A percentile compares a stretch with the other conserved stretches of the same genome.
phyloP scores from a whole-genome alignment of 306 rosid species.

The Dryas alaskensis region DNA sequence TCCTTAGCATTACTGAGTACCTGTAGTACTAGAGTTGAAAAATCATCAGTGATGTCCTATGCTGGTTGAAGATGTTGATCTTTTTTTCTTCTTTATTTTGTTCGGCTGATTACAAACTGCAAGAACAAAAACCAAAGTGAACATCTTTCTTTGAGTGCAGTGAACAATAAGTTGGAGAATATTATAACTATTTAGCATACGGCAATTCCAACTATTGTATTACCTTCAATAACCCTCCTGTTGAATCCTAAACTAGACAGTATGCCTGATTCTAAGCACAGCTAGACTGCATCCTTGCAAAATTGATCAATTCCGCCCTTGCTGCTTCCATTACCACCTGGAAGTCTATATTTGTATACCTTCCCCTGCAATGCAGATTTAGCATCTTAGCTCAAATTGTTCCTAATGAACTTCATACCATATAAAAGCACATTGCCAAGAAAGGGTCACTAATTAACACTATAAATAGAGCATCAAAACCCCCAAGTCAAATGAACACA shows the following conservation, averaged over 20 bases:
- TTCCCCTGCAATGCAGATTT: slow-evolving; percentile 70
- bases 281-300: slow-evolving; percentile 45
- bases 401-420: not conserved
- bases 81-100: not conserved
- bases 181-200: not conserved
- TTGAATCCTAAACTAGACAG: slow-evolving; percentile 24
- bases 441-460: not conserved
- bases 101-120: slow-evolving; percentile 9
- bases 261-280: slow-evolving; percentile 10
- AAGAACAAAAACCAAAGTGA: slow-evolving; percentile 5
- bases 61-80: slow-evolving; percentile 2
- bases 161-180: not conserved
- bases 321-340: slow-evolving; percentile 81
- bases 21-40: not conserved
- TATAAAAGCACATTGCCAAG: not conserved
- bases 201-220: slow-evolving; percentile 3
- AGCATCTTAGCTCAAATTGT: slow-evolving; percentile 21
- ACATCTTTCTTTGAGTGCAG: slow-evolving; percentile 11
- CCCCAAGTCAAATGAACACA: not conserved
- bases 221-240: slow-evolving; percentile 20
- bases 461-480: not conserved
- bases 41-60: not conserved
- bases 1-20: slow-evolving; percentile 6
- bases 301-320: slow-evolving; percentile 57
- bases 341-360: slow-evolving; percentile 66